Base-by-base conservation (phyloP, 805 yeast genomes). In the Yarrowia sp. region DNA sequence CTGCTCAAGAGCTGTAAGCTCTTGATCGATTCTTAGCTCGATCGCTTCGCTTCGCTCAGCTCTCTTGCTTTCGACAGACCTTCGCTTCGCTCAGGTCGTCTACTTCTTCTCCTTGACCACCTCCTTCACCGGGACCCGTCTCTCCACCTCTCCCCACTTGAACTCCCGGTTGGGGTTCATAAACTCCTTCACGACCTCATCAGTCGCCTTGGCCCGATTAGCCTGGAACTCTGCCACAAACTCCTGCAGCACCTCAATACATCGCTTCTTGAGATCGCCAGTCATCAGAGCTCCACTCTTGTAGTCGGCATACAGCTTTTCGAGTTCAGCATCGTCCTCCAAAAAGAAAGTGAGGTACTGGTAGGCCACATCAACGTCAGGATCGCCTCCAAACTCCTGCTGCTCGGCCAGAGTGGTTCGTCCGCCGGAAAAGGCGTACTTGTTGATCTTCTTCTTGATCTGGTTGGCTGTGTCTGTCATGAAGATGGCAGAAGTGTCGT, bases 361-460 rank as follows among this genome's bases (percentile, higher is more conserved):
- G 79, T 80, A 95, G 2, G 99, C 90, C 65, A 95, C 97, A 76
- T 95, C 99, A 36, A 92, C 88, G 69, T 93, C 98, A 52, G 97
- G 96, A 74, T 95, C 82, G 72, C 98, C 99, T 65, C 99, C 99
- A 64, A 81, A 80, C 75, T 81, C 80, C 77, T 97, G 86, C 79
- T 95, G 99, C 71, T 91, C 96, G 75, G 95, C 99, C 54, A 89
- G 78, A 2, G 96, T 83, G 43, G 84, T 88, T 75, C 86, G 84
- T 68, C 99, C 99, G 69, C 99, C 99, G 62, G 96, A 88, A 77
- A 95, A 95, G 8, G 98, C 99, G 74, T 91, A 89, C 77, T 92
- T 95, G 81, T 95, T 95, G 76, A 95, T 88, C 77, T 95, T 95
- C 82, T 91, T 95, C 75, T 89, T 88, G 68, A 95, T 89, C 79